Conservation (phyloP, 2,329 filamentous ascomycete species). For the Botryotinia convoluta region DNA sequence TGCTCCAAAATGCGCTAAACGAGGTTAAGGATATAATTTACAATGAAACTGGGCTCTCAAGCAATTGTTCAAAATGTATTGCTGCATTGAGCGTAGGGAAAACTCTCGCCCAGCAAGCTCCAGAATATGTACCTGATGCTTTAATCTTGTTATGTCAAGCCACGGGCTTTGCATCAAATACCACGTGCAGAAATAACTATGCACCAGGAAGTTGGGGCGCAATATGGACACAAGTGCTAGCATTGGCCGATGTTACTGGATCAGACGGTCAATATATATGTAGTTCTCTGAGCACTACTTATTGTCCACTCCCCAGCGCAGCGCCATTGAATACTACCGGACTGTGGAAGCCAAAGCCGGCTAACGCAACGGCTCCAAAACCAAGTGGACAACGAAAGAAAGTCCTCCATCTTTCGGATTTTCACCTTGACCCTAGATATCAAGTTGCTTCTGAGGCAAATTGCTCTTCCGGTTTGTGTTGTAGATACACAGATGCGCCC, state of each 20-base stretch:
- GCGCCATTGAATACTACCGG: conserved; percentile 44
- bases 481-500: conserved; percentile 44
- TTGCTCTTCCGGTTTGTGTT: conserved; percentile 51
- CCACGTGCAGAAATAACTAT: conserved; percentile 49
- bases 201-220: conserved; percentile 49
- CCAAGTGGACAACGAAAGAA: conserved; percentile 54
- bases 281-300: conserved; percentile 46
- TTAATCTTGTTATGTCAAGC: conserved; percentile 51
- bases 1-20: conserved; percentile 45
- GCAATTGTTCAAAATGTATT: conserved; percentile 54
- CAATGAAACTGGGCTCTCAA: conserved; percentile 36
- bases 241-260: conserved; percentile 51
- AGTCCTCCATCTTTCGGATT: conserved; percentile 54
- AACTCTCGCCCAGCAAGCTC: conserved; percentile 49
- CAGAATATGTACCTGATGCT: conserved; percentile 48
- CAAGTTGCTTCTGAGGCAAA: conserved; percentile 52
- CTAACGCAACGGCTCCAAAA: conserved; percentile 43
- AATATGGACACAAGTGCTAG: conserved; percentile 56
- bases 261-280: conserved; percentile 58
- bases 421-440: conserved; percentile 55
- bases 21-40: conserved; percentile 48
- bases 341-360: conserved; percentile 54
- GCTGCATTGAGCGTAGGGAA: conserved; percentile 51
- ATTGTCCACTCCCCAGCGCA: conserved; percentile 48
- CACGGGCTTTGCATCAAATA: conserved; percentile 47